These are phyloP conservation scores for Kickxella alabastrina DNA, from an alignment of 192 early-diverging fungal genomes.

Conservation along the genomic window DNA sequence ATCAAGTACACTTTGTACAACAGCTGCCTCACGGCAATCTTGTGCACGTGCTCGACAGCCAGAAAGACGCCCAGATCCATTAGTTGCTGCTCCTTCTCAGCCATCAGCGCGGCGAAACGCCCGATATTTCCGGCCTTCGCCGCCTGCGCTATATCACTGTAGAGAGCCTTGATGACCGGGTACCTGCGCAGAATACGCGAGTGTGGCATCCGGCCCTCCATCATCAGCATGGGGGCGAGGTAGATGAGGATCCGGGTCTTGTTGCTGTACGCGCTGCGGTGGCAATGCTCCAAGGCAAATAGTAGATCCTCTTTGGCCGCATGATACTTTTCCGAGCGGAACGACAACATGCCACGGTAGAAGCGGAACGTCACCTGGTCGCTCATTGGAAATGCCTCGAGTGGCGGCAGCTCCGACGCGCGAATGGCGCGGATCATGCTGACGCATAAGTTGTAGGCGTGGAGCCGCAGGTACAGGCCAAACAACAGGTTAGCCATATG, in stretches of 20 bases:
- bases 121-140: constrained; percentile 70
- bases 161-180: constrained; percentile 58
- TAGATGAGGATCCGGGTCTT: constrained; percentile 74
- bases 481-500: constrained; percentile 82
- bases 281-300: constrained; percentile 50
- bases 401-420: constrained; percentile 65
- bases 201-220: constrained; percentile 68
- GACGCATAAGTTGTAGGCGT: constrained; percentile 69
- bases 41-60: constrained; percentile 73
- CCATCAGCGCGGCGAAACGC: constrained; percentile 67
- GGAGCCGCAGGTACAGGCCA: constrained; percentile 80
- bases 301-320: constrained; percentile 53
- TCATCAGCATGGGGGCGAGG: constrained; percentile 73
- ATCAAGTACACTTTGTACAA: constrained; percentile 73
- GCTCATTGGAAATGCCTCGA: constrained; percentile 75
- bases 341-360: constrained; percentile 82
- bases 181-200: constrained; percentile 58
- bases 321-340: constrained; percentile 77
- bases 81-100: constrained; percentile 55
- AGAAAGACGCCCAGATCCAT: constrained; percentile 71
- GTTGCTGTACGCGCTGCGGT: constrained; percentile 33
- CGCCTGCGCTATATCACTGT: constrained; percentile 61
- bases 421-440: constrained; percentile 75
- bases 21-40: constrained; percentile 69
- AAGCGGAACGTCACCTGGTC: constrained; percentile 85